Conservation (phyloP, 2,329 filamentous ascomycete genomes). For the Ophiostoma populinum region DNA sequence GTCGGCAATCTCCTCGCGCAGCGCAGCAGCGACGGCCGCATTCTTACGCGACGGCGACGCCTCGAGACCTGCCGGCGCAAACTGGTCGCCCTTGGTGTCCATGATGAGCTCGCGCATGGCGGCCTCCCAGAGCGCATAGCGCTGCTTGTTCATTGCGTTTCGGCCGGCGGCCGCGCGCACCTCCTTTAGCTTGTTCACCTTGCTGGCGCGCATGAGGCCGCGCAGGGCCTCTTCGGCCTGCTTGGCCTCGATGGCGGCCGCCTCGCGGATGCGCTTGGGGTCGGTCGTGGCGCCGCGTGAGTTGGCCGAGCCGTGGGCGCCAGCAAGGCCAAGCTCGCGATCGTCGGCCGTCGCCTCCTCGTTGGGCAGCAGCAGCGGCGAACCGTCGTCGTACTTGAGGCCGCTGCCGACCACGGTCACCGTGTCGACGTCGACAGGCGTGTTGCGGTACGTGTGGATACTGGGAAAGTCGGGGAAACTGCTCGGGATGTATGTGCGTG, state of each 20-base stretch:
- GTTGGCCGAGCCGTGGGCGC: background rate
- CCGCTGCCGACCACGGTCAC: conserved; percentile 15
- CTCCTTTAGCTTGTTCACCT: conserved; percentile 48
- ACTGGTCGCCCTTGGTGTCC: background rate
- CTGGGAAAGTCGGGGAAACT: conserved; percentile 46
- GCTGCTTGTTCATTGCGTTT: conserved; percentile 32
- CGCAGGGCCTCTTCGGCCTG: conserved; percentile 45
- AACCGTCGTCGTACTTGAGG: conserved; percentile 15
- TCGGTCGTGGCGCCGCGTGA: conserved; percentile 16
- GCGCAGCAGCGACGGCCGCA: conserved; percentile 13
- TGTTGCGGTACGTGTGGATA: conserved; percentile 46
- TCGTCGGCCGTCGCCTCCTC: conserved; percentile 17
- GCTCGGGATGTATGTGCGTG: conserved; percentile 37
- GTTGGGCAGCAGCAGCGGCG: conserved; percentile 8
- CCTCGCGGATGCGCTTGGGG: conserved; percentile 39
- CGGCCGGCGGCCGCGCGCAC: conserved; percentile 37
- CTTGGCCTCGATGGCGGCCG: conserved; percentile 40
- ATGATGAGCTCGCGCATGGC: conserved; percentile 39
- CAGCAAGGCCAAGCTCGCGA: conserved; percentile 2
- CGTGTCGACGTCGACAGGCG: conserved; percentile 25
- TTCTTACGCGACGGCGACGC: conserved; percentile 3
- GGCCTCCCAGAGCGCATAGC: conserved; percentile 42
- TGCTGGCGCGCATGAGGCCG: conserved; percentile 41
- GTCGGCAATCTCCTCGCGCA: conserved; percentile 34
- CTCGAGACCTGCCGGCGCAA: background rate